Evolutionary conservation across 2,329 filamentous ascomycete genomes (phyloP), one percentile per base, ranked within the genome.

Genomic region (Leptographium lundbergii): DNA sequence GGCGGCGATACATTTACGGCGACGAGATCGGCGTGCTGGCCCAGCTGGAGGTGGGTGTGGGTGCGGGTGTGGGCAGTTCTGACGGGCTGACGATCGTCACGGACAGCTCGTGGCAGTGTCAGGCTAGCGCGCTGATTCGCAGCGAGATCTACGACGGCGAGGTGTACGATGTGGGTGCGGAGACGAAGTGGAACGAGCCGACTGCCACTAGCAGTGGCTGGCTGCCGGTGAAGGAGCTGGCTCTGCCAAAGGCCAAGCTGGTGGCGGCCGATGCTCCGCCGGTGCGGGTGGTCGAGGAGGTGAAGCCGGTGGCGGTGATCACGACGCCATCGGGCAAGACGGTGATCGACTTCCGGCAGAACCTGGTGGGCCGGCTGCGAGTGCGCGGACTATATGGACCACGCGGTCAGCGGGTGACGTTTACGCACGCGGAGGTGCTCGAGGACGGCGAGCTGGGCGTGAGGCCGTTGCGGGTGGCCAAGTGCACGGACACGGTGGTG

Each of bases 281-380:
- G 0, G 73, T 80, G 0, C 69, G 74, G 17, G 73, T 67, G 39
- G 68, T 53, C 42, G 68, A 66, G 62, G 65, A 64, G 2, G 27
- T 71, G 14, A 71, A 62, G 65, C 72, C 66, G 11, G 56, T 61
- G 6, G 53, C 62, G 14, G 67, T 72, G 39, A 70, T 70, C 14
- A 66, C 62, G 60, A 71, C 67, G 19, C 68, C 68, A 2, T 67
- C 66, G 4, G 76, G 77, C 5, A 78, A 78, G 63, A 75, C 69
- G 0, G 68, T 82, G 1, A 60, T 83, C 6, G 79, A 84, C 62
- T 82, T 83, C 65, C 80, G 80, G 1, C 80, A 84, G 64, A 82
- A 84, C 62, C 68, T 83, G 0, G 80, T 82, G 0, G 81, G 81
- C 1, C 73, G 72, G 63, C 59, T 81, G 1, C 67, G 69, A 0